Evolutionary conservation across 441 rosid genomes (phyloP), one percentile per base, ranked within the genome.

Genomic region (Capsella rubella): DNA sequence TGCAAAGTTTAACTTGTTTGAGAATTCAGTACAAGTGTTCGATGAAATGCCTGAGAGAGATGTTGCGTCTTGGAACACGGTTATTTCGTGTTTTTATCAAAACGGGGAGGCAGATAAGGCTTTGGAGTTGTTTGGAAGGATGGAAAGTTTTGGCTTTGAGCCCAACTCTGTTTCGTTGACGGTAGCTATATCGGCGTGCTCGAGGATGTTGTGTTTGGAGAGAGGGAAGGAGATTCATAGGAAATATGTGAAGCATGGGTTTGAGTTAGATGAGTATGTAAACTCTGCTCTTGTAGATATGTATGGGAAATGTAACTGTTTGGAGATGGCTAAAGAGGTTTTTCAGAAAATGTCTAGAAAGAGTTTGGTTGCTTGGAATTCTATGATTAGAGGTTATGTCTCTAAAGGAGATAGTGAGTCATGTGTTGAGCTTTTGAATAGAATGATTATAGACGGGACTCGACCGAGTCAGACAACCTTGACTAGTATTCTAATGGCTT

Each of bases 21-120:
- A 31, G 1, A 14, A 13, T 47, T 87, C 85, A 7, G 16, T 78
- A 6, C 64, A 76, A 60, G 0, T 87, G 89, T 91, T 91, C 68
- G 87, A 85, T 50, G 90, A 91, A 84, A 89, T 91, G 85, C 54
- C 82, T 64, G 85, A 80, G 0, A 85, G 93, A 79, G 95, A 91
- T 52, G 88, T 88, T 56, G 90, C 81, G 1, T 69, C 84, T 79
- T 90, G 96, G 93, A 90, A 90, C 73, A 61, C 88, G 0, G 85
- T 90, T 9, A 87, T 92, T 58, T 90, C 94, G 14, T 83, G 92
- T 75, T 84, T 72, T 71, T 84, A 87, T 78, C 96, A 92, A 49
- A 77, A 64, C 18, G 91, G 97, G 34, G 75, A 82, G 58, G 81
- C 86, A 11, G 82, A 81, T 75, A 83, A 84, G 69, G 89, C 89